phyloP scores from a whole-genome alignment of 2,329 filamentous ascomycete genomes.

The Pseudopyricularia cyperi region DNA sequence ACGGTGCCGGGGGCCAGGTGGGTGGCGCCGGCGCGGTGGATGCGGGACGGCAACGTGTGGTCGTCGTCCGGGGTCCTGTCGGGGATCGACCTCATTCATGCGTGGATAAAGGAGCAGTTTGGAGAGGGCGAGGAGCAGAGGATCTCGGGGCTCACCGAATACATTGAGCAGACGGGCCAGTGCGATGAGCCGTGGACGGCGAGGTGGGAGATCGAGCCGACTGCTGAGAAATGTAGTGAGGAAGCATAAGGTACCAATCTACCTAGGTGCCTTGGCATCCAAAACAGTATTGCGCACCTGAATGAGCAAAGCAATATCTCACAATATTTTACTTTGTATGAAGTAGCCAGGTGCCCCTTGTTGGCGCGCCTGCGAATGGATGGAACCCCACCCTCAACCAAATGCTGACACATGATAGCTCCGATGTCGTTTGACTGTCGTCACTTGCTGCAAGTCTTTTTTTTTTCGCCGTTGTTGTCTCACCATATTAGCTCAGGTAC shows the following conservation, averaged over 20 bases:
- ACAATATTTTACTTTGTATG: neutral
- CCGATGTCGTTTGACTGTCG: neutral
- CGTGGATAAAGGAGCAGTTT: constrained; percentile 28
- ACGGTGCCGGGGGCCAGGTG: constrained; percentile 39
- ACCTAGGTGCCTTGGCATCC: no score
- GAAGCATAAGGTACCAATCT: no score
- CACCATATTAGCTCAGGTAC: no score
- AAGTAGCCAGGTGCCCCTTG: no score
- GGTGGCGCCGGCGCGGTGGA: constrained; percentile 49
- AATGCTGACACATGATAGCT: neutral
- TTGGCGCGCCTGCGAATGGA: neutral
- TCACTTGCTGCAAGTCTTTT: no score
- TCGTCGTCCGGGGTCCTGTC: constrained; percentile 39
- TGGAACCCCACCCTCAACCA: neutral
- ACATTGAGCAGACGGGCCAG: constrained; percentile 20
- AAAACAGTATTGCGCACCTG: neutral
- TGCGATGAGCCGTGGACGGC: constrained; percentile 9
- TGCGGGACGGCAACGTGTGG: constrained; percentile 54
- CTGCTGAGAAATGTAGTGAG: neutral
- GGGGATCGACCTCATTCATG: constrained; percentile 17
- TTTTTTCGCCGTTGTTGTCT: no score
- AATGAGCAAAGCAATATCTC: neutral
- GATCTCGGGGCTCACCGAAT: constrained; percentile 39
- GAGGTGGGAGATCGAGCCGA: constrained; percentile 6
- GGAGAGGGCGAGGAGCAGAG: constrained; percentile 30